Evolutionary conservation across 2,329 filamentous ascomycete species (phyloP).

Genomic region (Cladosporium sp.): DNA sequence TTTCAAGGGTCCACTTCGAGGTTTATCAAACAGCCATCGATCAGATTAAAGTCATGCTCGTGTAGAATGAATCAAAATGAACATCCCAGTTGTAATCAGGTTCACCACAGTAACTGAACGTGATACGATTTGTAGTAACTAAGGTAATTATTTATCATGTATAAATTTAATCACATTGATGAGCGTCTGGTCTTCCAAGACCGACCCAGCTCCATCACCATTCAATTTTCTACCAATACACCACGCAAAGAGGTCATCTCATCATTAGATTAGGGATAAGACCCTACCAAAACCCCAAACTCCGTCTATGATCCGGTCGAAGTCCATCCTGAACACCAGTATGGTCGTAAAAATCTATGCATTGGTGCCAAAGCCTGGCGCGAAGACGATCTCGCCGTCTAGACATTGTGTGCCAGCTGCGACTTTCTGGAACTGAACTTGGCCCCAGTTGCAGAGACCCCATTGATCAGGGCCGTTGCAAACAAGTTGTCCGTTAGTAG

Average conservation of each 20-base stretch:
- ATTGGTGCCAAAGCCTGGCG: slow-evolving; percentile 8
- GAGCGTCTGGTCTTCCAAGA: background rate
- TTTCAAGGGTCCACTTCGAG: slow-evolving; percentile 1
- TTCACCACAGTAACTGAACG: too few species aligned
- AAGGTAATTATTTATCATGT: background rate
- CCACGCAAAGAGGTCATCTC: background rate
- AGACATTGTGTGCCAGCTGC: slow-evolving; percentile 45
- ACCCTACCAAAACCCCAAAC: background rate
- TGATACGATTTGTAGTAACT: too few species aligned
- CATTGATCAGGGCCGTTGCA: slow-evolving; percentile 45
- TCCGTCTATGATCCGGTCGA: background rate
- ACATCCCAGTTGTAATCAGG: too few species aligned
- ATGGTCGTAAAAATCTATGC: background rate
- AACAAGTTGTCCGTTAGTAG: slow-evolving; percentile 37
- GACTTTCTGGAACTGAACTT: slow-evolving; percentile 42
- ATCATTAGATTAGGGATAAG: background rate
- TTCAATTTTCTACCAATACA: background rate
- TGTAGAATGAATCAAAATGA: too few species aligned
- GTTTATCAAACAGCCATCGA: background rate
- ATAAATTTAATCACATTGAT: background rate
- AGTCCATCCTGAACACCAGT: background rate
- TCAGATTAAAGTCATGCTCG: too few species aligned
- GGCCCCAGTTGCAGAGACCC: slow-evolving; percentile 47
- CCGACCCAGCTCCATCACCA: background rate
- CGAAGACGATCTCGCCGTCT: slow-evolving; percentile 24